These are phyloP conservation scores for Groenewaldozyma sp. DNA, from an alignment of 1,139 yeast species.

Conservation along the genomic window DNA sequence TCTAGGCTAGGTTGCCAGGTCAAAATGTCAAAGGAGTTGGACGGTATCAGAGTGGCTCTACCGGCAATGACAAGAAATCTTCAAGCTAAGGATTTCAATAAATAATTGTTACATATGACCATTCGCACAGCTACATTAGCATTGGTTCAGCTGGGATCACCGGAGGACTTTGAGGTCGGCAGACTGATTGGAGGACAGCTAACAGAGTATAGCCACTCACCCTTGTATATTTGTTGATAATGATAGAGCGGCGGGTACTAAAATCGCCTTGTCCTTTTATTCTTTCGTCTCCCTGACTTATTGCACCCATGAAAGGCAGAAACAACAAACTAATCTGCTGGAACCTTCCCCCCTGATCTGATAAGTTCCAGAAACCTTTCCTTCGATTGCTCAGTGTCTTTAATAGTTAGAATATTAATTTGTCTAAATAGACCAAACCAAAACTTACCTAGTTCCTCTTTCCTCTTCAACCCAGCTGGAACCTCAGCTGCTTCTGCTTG, in stretches of 20 bases:
- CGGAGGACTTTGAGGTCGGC: neutral
- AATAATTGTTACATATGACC: too few species aligned
- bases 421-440: neutral
- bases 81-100: slow-evolving; percentile 63
- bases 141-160: neutral
- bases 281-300: neutral
- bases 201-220: too few species aligned
- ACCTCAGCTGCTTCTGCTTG: slow-evolving; percentile 32
- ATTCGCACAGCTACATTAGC: neutral
- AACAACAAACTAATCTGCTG: slow-evolving; percentile 3
- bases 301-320: neutral
- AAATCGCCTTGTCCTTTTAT: neutral
- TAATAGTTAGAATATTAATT: neutral
- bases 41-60: slow-evolving; percentile 89
- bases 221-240: too few species aligned
- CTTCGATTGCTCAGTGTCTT: slow-evolving; percentile 73
- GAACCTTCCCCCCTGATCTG: slow-evolving; percentile 53
- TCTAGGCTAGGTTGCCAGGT: slow-evolving; percentile 94
- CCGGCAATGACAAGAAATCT: slow-evolving; percentile 97
- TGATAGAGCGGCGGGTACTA: too few species aligned
- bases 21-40: slow-evolving; percentile 77
- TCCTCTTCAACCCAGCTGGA: slow-evolving; percentile 28
- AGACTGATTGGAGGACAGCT: neutral
- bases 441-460: slow-evolving; percentile 41
- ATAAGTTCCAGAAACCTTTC: slow-evolving; percentile 85